A percentile compares a stretch with the other conserved stretches of the same genome.
phyloP scores from a whole-genome alignment of 2,329 filamentous ascomycete genomes.

The Pseudogymnoascus sp. region DNA sequence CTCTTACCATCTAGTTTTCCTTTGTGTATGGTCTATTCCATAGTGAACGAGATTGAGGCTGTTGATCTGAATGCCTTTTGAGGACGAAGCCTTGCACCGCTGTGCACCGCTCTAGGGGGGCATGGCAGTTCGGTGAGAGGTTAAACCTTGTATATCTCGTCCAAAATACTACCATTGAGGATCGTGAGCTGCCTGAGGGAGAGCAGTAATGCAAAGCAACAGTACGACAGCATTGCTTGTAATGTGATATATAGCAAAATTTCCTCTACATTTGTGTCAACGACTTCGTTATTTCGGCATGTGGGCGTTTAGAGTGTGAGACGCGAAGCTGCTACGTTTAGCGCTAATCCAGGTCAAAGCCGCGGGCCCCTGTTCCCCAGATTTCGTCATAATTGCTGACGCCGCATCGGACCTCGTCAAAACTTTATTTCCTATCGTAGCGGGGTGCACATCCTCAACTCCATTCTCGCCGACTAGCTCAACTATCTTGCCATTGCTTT shows the following conservation, averaged over 20 bases:
- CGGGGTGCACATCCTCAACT: not conserved
- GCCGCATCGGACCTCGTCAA: slow-evolving; percentile 5
- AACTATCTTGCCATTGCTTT: not conserved
- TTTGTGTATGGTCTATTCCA: not conserved
- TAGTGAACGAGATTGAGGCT: not conserved
- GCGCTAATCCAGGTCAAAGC: slow-evolving; percentile 2
- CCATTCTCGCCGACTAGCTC: not conserved
- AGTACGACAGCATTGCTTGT: not conserved
- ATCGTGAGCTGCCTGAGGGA: not conserved
- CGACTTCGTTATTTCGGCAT: not conserved
- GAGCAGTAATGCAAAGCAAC: not conserved
- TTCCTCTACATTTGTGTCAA: not conserved
- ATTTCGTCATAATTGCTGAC: slow-evolving; percentile 7
- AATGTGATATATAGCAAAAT: not conserved
- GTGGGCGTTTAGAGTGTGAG: not conserved
- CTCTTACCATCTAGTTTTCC: not conserved
- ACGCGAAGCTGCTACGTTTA: not conserved
- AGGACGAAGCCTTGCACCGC: not conserved
- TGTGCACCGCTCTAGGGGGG: too few relatives aligned
- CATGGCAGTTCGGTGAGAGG: not conserved
- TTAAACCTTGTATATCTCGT: not conserved
- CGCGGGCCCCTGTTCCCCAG: not conserved
- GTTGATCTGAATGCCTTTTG: not conserved
- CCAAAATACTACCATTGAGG: not conserved
- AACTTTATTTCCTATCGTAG: not conserved